Evolutionary conservation across 768 basidiomycete genomes (phyloP).

Genomic region (Collybia mongolica): DNA sequence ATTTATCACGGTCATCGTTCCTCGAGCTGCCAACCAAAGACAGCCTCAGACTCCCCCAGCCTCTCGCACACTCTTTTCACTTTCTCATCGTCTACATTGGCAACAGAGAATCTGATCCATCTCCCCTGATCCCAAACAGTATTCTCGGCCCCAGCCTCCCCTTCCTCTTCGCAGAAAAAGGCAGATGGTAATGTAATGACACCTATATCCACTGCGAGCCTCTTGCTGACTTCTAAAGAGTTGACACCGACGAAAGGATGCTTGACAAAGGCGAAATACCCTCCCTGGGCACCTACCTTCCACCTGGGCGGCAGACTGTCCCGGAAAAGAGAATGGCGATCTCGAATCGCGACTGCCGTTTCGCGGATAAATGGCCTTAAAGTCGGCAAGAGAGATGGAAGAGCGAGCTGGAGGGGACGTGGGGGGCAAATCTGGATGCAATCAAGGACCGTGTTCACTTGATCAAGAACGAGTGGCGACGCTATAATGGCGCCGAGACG

Average conservation of each 20-base stretch:
- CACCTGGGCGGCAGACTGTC: constrained; percentile 48
- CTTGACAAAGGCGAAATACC: constrained; percentile 76
- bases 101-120: constrained; percentile 81
- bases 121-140: constrained; percentile 40
- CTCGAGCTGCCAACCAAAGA: constrained; percentile 36
- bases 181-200: constrained; percentile 64
- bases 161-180: constrained; percentile 48
- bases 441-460: constrained; percentile 61
- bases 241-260: constrained; percentile 54
- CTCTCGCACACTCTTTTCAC: constrained; percentile 52
- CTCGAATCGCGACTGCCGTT: constrained; percentile 46
- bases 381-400: constrained; percentile 50
- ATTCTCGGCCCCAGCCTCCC: constrained; percentile 28
- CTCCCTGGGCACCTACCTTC: constrained; percentile 65
- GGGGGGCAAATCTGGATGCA: constrained; percentile 82
- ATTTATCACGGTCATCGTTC: too few species aligned
- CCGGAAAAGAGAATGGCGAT: constrained; percentile 58
- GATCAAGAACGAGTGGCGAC: constrained; percentile 47
- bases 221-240: constrained; percentile 53
- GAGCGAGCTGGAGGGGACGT: constrained; percentile 66
- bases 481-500: constrained; percentile 73
- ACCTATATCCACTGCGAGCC: constrained; percentile 61
- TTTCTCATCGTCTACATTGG: constrained; percentile 71
- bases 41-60: constrained; percentile 34
- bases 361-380: constrained; percentile 52